phyloP scores from a whole-genome alignment of 2,329 filamentous ascomycete species.

The Penicillium sp. region DNA sequence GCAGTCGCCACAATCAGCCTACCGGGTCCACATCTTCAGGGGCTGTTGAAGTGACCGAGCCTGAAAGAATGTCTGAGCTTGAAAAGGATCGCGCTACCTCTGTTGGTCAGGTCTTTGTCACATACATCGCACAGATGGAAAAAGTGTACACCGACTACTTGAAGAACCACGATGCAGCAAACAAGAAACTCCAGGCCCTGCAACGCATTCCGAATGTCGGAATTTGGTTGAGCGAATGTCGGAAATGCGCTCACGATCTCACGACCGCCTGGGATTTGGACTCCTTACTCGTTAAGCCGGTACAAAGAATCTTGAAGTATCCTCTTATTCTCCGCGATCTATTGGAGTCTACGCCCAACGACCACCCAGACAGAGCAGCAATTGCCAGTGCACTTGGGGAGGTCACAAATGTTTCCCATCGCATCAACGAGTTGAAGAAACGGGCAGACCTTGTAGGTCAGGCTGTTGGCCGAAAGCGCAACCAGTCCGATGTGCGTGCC shows the following conservation, averaged over 20 bases:
- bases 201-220: conserved; percentile 58
- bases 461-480: conserved; percentile 79
- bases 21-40: conserved; percentile 18
- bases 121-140: conserved; percentile 60
- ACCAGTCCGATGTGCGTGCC: conserved; percentile 83
- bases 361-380: conserved; percentile 76
- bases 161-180: conserved; percentile 64
- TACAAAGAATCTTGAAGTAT: conserved; percentile 92
- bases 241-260: conserved; percentile 85
- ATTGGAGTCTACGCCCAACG: conserved; percentile 71
- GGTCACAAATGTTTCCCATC: conserved; percentile 58
- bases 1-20: conserved; percentile 43
- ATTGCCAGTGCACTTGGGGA: conserved; percentile 74
- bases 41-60: conserved; percentile 28
- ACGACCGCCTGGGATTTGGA: conserved; percentile 94
- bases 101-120: conserved; percentile 59
- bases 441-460: conserved; percentile 89
- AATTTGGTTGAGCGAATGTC: conserved; percentile 90
- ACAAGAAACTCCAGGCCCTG: conserved; percentile 56
- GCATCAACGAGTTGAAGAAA: conserved; percentile 93
- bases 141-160: conserved; percentile 64
- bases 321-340: conserved; percentile 80
- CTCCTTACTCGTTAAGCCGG: conserved; percentile 94
- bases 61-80: conserved; percentile 43
- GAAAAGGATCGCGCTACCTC: conserved; percentile 60